Conservation (phyloP, 1,284 basidiomycete species). For the Malassezia pachydermatis region DNA sequence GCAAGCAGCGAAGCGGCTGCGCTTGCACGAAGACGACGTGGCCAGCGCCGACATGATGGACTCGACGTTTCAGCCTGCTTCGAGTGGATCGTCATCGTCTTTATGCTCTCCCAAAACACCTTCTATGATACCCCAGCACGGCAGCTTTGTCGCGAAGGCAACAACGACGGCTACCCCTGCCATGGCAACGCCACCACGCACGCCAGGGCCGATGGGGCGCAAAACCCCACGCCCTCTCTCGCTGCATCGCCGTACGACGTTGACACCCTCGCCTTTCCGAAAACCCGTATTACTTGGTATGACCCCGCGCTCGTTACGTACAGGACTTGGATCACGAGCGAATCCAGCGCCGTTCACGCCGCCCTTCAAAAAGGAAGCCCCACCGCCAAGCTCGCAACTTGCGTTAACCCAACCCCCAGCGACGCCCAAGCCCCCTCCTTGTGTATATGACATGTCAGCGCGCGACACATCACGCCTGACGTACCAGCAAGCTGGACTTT, state of each 20-base stretch:
- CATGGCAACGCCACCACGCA: neutral
- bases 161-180: neutral
- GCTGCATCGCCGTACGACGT: neutral
- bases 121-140: neutral
- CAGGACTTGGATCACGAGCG: conserved; percentile 12
- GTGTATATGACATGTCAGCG: conserved; percentile 1
- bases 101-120: no score
- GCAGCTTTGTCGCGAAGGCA: conserved; percentile 2
- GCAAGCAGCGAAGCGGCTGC: conserved; percentile 15
- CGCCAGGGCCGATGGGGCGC: neutral
- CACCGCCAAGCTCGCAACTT: neutral
- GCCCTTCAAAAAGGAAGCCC: conserved; percentile 25
- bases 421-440: no score
- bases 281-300: conserved; percentile 26
- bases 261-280: conserved; percentile 18
- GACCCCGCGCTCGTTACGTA: conserved; percentile 19
- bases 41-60: no score
- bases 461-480: no score
- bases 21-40: conserved; percentile 1
- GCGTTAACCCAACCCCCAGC: neutral
- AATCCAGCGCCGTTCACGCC: conserved; percentile 24
- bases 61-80: no score
- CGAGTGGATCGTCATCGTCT: no score
- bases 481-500: conserved; percentile 16
- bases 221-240: neutral